Evolutionary conservation across 345 rosid species (phyloP).

Genomic region (Ceriops decandra): DNA sequence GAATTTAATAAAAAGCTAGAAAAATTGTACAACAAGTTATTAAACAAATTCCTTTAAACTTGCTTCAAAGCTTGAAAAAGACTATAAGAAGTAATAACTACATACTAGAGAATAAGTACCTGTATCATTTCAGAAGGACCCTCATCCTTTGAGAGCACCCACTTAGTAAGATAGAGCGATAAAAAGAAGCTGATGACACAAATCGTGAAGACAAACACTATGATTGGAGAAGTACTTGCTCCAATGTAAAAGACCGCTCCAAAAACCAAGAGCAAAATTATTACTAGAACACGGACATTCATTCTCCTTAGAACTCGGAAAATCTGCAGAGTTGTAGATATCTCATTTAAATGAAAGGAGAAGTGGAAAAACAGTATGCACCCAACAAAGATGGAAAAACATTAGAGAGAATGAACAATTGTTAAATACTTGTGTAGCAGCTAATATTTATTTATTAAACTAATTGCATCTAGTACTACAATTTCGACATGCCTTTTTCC

Average conservation of each 20-base stretch:
- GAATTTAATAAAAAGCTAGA: no score
- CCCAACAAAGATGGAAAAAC: neutral
- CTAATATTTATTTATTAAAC: no score
- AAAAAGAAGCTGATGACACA: slow-evolving; percentile 81
- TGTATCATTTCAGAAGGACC: slow-evolving; percentile 97
- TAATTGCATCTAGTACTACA: no score
- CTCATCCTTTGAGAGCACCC: slow-evolving; percentile 98
- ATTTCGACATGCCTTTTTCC: no score
- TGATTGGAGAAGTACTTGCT: slow-evolving; percentile 85
- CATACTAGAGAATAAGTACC: slow-evolving; percentile 41
- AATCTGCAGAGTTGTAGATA: slow-evolving; percentile 48
- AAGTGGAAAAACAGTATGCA: neutral
- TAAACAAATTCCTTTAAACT: neutral
- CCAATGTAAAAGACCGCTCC: slow-evolving; percentile 81
- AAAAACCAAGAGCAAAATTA: slow-evolving; percentile 62
- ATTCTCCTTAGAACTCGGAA: slow-evolving; percentile 73
- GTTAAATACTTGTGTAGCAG: no score
- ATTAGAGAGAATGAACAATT: neutral
- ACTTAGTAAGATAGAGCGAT: slow-evolving; percentile 73
- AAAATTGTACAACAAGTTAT: no score
- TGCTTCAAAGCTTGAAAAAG: neutral
- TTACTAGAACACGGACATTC: slow-evolving; percentile 70
- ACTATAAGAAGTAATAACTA: neutral
- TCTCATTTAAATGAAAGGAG: neutral
- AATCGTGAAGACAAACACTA: slow-evolving; percentile 81